These are phyloP conservation scores for Plasmodium knowlesi DNA, from an alignment of 169 alveolate genomes.

Conservation along the genomic window DNA sequence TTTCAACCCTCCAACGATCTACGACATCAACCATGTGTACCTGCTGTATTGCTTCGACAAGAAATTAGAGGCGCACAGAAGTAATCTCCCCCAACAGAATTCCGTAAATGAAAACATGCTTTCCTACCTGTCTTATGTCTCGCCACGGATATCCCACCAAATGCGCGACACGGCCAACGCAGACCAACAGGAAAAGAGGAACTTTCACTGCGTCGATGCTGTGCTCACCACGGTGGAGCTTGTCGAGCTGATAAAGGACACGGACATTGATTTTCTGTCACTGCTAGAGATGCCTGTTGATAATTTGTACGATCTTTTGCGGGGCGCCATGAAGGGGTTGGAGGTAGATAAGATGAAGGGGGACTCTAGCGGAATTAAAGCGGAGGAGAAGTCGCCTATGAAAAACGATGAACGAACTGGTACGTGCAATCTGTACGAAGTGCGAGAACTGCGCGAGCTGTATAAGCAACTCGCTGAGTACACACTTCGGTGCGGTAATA, in stretches of 20 bases:
- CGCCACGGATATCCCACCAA: background rate
- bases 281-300: conserved; percentile 25
- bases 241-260: conserved; percentile 25
- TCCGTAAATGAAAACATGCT: conserved; percentile 23
- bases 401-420: background rate
- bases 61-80: conserved; percentile 59
- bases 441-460: background rate
- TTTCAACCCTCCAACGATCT: background rate
- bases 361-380: background rate
- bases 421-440: background rate
- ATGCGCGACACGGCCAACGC: background rate
- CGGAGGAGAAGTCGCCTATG: background rate
- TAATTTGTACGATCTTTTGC: conserved; percentile 21
- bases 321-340: background rate
- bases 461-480: conserved; percentile 4
- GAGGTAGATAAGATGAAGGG: background rate
- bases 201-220: conserved; percentile 55
- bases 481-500: conserved; percentile 16
- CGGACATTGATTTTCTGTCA: conserved; percentile 28
- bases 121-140: background rate
- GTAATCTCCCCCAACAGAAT: background rate
- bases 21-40: conserved; percentile 64
- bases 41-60: conserved; percentile 58
- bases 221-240: conserved; percentile 59
- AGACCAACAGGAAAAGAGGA: background rate